These are phyloP conservation scores for Ramalina peruviana DNA, from an alignment of 495 filamentous ascomycete species.

Conservation along the genomic window DNA sequence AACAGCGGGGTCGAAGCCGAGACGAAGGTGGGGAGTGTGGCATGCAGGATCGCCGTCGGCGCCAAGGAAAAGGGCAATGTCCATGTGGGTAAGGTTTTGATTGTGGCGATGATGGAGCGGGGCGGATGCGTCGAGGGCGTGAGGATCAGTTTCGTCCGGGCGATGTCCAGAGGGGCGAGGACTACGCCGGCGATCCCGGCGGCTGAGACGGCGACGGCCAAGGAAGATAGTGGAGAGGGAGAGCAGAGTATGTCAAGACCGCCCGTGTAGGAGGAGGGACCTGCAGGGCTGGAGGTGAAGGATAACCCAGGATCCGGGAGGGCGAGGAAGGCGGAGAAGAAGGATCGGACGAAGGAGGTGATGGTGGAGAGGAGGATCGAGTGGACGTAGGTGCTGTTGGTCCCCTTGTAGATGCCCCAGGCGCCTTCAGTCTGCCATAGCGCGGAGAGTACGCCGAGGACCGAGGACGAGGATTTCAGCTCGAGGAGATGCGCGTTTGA, in stretches of 20 bases:
- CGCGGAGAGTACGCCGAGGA: conserved; percentile 66
- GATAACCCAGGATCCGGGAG: conserved; percentile 56
- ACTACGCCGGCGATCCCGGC: conserved; percentile 65
- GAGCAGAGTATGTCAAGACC: conserved; percentile 51
- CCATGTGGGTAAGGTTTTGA: conserved; percentile 65
- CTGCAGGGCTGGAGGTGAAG: conserved; percentile 6
- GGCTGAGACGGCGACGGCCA: conserved; percentile 71
- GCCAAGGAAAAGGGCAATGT: conserved; percentile 56
- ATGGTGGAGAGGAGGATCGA: conserved; percentile 69
- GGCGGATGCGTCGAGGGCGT: conserved; percentile 61
- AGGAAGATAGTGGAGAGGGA: conserved; percentile 54
- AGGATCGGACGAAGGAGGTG: conserved; percentile 71
- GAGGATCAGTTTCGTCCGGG: conserved; percentile 75
- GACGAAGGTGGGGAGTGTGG: conserved; percentile 66
- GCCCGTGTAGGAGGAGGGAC: conserved; percentile 18
- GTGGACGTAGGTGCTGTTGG: conserved; percentile 83
- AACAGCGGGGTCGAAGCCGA: conserved; percentile 67
- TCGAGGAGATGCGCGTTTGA: conserved; percentile 45
- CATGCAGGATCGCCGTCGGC: conserved; percentile 73
- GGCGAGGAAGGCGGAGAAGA: conserved; percentile 70
- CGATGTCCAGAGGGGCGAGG: conserved; percentile 74
- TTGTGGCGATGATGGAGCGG: conserved; percentile 56
- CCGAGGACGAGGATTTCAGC: conserved; percentile 54
- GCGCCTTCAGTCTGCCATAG: conserved; percentile 82
- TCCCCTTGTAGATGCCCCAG: conserved; percentile 88